phyloP scores from a whole-genome alignment of 2,329 filamentous ascomycete species.

The Huntiella savannae region DNA sequence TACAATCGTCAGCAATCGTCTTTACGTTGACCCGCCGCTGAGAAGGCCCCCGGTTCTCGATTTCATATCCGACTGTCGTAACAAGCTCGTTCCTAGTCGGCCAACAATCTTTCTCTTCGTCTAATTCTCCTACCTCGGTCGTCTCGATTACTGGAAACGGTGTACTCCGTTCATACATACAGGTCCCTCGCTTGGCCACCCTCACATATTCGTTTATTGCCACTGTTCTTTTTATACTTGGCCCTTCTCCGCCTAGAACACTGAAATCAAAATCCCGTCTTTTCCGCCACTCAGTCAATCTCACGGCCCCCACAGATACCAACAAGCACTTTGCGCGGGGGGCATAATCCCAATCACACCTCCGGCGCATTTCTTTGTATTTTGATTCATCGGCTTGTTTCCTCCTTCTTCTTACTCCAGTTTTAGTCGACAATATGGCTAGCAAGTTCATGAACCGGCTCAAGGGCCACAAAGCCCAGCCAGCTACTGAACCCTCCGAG shows the following conservation, averaged over 20 bases:
- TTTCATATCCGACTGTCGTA: too few species aligned
- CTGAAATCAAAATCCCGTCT: too few species aligned
- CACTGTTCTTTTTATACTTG: background rate
- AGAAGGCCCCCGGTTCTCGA: too few species aligned
- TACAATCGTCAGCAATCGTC: too few species aligned
- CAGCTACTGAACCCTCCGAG: background rate
- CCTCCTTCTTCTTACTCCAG: background rate
- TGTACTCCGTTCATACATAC: too few species aligned
- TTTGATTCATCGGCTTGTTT: background rate
- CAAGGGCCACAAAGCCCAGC: background rate
- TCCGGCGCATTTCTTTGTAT: background rate
- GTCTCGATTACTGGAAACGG: background rate
- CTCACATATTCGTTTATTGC: background rate
- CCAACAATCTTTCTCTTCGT: background rate
- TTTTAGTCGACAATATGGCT: background rate
- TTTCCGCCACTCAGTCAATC: too few species aligned
- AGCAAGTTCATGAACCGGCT: background rate
- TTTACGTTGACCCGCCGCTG: too few species aligned
- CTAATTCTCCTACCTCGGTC: background rate
- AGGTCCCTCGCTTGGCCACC: background rate
- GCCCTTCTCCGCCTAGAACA: background rate
- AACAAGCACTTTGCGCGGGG: too few species aligned
- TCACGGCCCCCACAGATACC: too few species aligned
- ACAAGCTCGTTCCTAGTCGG: too few species aligned
- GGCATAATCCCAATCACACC: too few species aligned